Base-by-base conservation (phyloP, 2,329 filamentous ascomycete species). In the Zalaria sp. region DNA sequence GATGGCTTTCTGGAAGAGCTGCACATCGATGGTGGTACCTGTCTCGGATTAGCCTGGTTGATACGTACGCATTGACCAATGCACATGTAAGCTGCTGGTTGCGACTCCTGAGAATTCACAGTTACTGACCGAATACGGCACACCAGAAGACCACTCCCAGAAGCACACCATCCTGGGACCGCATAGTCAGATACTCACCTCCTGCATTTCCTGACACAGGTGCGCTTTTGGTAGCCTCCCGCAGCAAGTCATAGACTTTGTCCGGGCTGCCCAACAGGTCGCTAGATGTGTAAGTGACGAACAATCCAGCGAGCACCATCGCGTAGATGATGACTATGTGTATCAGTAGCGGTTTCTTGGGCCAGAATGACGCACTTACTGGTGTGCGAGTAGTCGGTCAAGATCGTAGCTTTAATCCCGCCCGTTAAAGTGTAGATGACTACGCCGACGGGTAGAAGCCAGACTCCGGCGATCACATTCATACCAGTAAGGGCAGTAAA, bases 1-100 rank as follows among this genome's bases (percentile, higher is more conserved):
- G 38, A 56, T 55, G 25, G 52, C 54, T 42, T 54, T 55, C 34
- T 56, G 52, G 32, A 47, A 47, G 9, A 51, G 43, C 27, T 47
- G 46, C 25, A 43, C 42, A 35, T 45, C 44, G 26, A 50, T 38
- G 2, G 46, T 43, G 0, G 45, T 42, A 9, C 44, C 18, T 18
- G 18, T 18, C 18, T 18, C 18, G 18, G 2, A 2, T 18, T 18
- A 18, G 18, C 18, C 18, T 2, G 18, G 18, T 2, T 18, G 18
- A 18, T 18, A 18, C 18, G 18, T 18, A 18, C n/a, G n/a, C n/a
- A n/a, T n/a, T n/a, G n/a, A 18, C 18, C 18, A 2, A 18, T 18
- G 18, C 18, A 18, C 18, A 18, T 18, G 18, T 2, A 18, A 2
- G 18, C 18, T 18, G 18, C 18, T 18, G 18, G 18, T 18, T 18